phyloP scores from a whole-genome alignment of 805 yeast genomes.

The Spathaspora boniae region DNA sequence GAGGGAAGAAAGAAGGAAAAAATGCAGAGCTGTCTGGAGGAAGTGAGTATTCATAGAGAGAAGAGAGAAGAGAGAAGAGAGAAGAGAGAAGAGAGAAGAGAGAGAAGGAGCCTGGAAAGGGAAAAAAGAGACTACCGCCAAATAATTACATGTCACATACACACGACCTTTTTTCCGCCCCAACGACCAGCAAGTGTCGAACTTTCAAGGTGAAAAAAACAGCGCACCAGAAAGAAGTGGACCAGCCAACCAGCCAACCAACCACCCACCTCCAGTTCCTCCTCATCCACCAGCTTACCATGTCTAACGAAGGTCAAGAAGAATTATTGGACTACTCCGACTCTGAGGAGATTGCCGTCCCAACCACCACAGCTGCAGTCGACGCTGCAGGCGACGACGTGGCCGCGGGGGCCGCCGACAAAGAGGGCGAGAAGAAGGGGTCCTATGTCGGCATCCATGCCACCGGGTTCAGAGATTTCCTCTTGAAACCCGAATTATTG shows the following conservation, averaged over 20 bases:
- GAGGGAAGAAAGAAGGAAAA: background rate
- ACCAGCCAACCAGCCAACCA: conserved; percentile 1
- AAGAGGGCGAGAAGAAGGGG: conserved; percentile 82
- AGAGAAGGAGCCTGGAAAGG: background rate
- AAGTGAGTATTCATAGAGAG: too few species aligned
- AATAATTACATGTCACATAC: too few species aligned
- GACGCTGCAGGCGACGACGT: conserved; percentile 44
- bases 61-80: too few species aligned
- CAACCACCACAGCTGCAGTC: conserved; percentile 46
- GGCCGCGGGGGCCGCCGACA: conserved; percentile 36
- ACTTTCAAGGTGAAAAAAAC: too few species aligned
- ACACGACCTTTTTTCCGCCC: too few species aligned
- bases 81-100: conserved; percentile 1
- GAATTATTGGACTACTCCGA: conserved; percentile 98
- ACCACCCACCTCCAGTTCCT: background rate
- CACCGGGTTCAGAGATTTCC: conserved; percentile 96
- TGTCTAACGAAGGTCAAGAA: conserved; percentile 99
- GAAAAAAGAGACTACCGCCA: too few species aligned
- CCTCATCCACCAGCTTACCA: conserved; percentile 18
- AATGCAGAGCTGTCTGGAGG: too few species aligned
- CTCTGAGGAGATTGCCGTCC: conserved; percentile 88
- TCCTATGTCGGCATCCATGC: conserved; percentile 98
- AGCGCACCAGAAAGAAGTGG: conserved; percentile 1
- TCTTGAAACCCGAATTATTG: conserved; percentile 92
- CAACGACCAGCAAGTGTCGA: background rate